Evolutionary conservation across 73 alveolate species (phyloP).

Genomic region (Tetrahymena borealis): DNA sequence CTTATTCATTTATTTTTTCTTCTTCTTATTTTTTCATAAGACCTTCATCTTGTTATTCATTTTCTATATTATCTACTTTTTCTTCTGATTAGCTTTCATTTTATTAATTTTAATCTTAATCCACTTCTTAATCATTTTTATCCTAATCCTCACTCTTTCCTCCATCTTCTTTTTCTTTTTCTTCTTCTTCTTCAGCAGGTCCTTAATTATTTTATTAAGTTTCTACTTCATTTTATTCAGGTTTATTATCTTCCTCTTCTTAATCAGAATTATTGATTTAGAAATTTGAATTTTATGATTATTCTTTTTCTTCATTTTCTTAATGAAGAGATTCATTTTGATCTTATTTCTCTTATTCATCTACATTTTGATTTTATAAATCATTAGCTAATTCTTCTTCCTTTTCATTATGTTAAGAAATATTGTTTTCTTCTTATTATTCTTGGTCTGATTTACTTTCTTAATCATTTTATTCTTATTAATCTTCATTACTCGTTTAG

Average conservation of each 20-base stretch:
- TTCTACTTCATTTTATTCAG: background rate
- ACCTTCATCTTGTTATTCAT: background rate
- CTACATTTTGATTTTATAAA: background rate
- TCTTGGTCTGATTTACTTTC: background rate
- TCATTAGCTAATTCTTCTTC: background rate
- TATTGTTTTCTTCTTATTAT: background rate
- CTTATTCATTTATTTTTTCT: background rate
- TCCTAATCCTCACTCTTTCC: background rate
- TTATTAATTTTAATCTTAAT: background rate
- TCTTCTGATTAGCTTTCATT: background rate
- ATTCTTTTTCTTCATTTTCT: background rate
- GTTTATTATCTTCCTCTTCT: background rate
- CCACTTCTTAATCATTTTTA: background rate
- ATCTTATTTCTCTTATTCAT: background rate
- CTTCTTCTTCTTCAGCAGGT: background rate
- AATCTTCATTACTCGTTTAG: no score
- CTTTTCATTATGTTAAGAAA: background rate
- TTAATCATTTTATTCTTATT: background rate
- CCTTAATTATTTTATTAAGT: background rate
- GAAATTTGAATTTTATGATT: background rate
- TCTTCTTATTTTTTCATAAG: background rate
- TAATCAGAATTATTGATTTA: no score
- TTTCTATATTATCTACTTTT: background rate
- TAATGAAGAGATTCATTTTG: no score
- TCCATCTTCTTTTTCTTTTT: background rate